A percentile compares a stretch with the other conserved stretches of the same genome.
phyloP scores from a whole-genome alignment of 2,329 filamentous ascomycete genomes.

The Metarhizium brunneum region DNA sequence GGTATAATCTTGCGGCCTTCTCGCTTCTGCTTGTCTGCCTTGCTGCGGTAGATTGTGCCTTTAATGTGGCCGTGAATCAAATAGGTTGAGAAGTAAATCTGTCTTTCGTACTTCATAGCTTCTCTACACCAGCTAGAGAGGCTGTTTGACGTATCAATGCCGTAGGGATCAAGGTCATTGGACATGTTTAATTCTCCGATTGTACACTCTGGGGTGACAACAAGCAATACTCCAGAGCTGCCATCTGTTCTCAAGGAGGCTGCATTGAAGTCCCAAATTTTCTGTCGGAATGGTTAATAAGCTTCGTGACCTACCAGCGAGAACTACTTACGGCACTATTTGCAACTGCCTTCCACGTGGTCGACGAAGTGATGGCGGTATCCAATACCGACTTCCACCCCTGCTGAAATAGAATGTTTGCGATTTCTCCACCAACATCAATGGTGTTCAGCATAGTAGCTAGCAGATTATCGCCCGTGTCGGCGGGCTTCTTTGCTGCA shows the following conservation, averaged over 20 bases:
- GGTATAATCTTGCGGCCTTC: not conserved
- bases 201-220: conserved; percentile 16
- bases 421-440: conserved; percentile 12
- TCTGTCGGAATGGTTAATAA: conserved; percentile 9
- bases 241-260: conserved; percentile 10
- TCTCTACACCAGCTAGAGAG: conserved; percentile 8
- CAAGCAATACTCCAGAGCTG: conserved; percentile 16
- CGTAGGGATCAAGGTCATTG: conserved; percentile 5
- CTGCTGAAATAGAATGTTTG: conserved; percentile 10
- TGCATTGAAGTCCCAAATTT: conserved; percentile 17
- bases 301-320: not conserved
- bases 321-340: not conserved
- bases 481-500: not conserved
- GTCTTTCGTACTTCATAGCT: conserved; percentile 8
- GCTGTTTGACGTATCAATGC: not conserved
- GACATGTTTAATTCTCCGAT: conserved; percentile 10
- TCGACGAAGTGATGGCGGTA: conserved; percentile 13
- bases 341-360: conserved; percentile 15
- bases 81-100: conserved; percentile 8
- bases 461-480: not conserved
- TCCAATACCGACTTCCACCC: conserved; percentile 15
- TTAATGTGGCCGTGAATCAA: conserved; percentile 3
- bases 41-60: not conserved
- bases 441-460: conserved; percentile 1
- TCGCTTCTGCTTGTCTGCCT: not conserved